Evolutionary conservation across 768 basidiomycete genomes (phyloP).

Genomic region (Hydnum rufescens): DNA sequence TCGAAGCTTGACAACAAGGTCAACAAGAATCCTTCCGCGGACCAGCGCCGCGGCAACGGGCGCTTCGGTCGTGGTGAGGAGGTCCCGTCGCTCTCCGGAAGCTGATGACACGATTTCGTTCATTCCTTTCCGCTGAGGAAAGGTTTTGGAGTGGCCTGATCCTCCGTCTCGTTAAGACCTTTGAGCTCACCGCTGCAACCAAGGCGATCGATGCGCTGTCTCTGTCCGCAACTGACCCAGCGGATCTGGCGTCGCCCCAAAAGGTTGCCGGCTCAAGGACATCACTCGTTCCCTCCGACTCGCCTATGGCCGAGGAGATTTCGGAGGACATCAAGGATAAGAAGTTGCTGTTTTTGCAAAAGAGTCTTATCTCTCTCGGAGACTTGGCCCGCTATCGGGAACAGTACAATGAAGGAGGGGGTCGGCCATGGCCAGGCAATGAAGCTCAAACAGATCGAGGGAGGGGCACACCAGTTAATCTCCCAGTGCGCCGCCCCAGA

Average conservation of each 20-base stretch:
- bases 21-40: neutral
- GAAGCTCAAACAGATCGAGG: neutral
- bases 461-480: neutral
- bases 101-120: conserved; percentile 68
- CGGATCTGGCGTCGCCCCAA: neutral
- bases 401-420: conserved; percentile 46
- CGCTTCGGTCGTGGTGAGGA: conserved; percentile 6
- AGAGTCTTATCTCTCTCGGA: conserved; percentile 78
- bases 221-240: conserved; percentile 17
- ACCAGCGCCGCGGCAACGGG: neutral
- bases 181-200: conserved; percentile 44
- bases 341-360: conserved; percentile 60
- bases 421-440: conserved; percentile 23
- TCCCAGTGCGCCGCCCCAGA: neutral
- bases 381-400: conserved; percentile 91
- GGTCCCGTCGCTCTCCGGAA: conserved; percentile 71
- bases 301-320: conserved; percentile 22
- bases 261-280: neutral
- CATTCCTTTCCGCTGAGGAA: conserved; percentile 79
- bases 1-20: conserved; percentile 36
- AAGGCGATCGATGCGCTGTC: conserved; percentile 37
- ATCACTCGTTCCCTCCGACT: conserved; percentile 1
- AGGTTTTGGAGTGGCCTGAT: conserved; percentile 78
- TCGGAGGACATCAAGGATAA: conserved; percentile 35
- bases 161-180: conserved; percentile 50